Evolutionary conservation across 331 rosid genomes (phyloP).

Genomic region (Acacia concinna): DNA sequence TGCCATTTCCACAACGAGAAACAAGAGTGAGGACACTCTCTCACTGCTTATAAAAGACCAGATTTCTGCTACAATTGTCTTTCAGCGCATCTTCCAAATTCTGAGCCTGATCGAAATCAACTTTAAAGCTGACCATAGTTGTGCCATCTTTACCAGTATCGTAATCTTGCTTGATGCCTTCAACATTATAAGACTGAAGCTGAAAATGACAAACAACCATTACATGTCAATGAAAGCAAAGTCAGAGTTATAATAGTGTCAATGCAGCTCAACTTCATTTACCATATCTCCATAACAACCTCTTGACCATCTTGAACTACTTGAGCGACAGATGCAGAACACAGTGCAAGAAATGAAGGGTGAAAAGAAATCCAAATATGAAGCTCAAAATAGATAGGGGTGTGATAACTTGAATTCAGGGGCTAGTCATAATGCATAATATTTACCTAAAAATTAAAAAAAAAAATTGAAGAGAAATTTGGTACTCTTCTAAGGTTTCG

Average conservation of each 20-base stretch:
- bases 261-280: not conserved
- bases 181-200: conserved; percentile 73
- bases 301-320: conserved; percentile 7
- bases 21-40: not conserved
- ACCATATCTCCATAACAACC: not conserved
- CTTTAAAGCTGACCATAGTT: conserved; percentile 78
- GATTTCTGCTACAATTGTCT: conserved; percentile 71
- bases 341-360: not conserved
- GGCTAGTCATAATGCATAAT: not conserved
- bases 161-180: conserved; percentile 79
- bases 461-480: conserved; percentile 4
- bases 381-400: not conserved
- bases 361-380: conserved; percentile 25
- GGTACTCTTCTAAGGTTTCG: not conserved
- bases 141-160: conserved; percentile 82
- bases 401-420: conserved; percentile 12
- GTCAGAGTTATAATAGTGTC: not conserved
- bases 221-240: not conserved
- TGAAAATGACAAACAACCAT: conserved; percentile 35
- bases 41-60: conserved; percentile 61
- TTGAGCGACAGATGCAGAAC: not conserved
- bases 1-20: conserved; percentile 23
- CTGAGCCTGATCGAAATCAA: conserved; percentile 76
- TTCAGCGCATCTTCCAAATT: conserved; percentile 84
- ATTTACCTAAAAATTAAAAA: not conserved